Evolutionary conservation across 768 basidiomycete genomes (phyloP).

Genomic region (Russula virescens): DNA sequence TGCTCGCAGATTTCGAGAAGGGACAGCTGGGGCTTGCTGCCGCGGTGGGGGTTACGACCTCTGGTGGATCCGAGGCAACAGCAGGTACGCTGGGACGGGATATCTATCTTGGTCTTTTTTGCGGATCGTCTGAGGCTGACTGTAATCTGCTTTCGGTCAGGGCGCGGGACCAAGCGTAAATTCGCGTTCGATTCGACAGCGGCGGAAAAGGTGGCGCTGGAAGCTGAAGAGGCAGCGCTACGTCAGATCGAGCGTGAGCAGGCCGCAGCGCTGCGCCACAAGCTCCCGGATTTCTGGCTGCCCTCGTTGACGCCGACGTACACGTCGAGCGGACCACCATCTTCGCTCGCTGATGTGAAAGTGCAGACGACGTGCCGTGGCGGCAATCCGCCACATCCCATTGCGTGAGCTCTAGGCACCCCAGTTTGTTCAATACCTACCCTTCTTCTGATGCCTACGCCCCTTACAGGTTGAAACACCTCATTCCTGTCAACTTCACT

Average conservation of each 20-base stretch:
- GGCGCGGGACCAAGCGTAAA: conserved; percentile 70
- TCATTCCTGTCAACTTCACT: conserved; percentile 78
- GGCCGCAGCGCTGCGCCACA: conserved; percentile 75
- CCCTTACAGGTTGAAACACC: conserved; percentile 64
- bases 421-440: neutral
- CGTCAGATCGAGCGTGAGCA: conserved; percentile 79
- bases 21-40: conserved; percentile 70
- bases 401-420: conserved; percentile 49
- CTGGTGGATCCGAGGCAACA: conserved; percentile 35
- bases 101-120: conserved; percentile 16
- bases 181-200: conserved; percentile 73
- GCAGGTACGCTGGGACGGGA: conserved; percentile 33
- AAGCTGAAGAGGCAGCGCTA: conserved; percentile 87
- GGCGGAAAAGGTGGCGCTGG: conserved; percentile 63
- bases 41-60: conserved; percentile 36
- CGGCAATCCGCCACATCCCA: conserved; percentile 66
- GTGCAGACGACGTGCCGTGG: conserved; percentile 86
- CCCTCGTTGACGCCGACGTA: conserved; percentile 87
- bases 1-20: conserved; percentile 84
- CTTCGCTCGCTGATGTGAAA: conserved; percentile 72
- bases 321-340: conserved; percentile 53
- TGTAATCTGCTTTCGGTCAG: conserved; percentile 31
- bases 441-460: conserved; percentile 13
- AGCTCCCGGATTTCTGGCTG: conserved; percentile 97
- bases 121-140: neutral